Evolutionary conservation across 2,329 filamentous ascomycete species (phyloP), one percentile per base, ranked within the genome.

Genomic region (Trichophyton rubrum): DNA sequence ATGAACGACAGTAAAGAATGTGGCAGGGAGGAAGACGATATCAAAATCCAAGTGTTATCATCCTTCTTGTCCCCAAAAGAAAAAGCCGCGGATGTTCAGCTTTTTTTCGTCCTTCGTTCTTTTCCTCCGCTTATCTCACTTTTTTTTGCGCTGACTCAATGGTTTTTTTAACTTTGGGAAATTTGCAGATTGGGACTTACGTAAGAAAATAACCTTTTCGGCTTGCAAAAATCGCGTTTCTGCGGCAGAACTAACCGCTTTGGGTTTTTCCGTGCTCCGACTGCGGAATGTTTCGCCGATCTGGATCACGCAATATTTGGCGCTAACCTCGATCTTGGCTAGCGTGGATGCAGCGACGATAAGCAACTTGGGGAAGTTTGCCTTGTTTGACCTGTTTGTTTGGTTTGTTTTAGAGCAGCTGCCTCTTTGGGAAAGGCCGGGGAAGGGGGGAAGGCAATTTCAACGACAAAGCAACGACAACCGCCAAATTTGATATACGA

Each of bases 251-350:
- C 35, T 58, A 41, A 15, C 56, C 24, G 5, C 35, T 41, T 58
- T 27, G 33, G 56, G 56, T 43, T 58, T 41, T 24, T 58, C 40
- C 51, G 51, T 4, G 13, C 11, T 35, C 35, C 35, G 11, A 30
- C 15, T 41, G 6, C 22, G 55, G 55, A 27, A 59, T 33, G 49
- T 59, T 61, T 56, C 58, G 47, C 56, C 56, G 60, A 3, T 17
- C 13, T 1, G 47, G 20, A 61, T 61, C 60, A 61, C 60, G 60
- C 60, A 56, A 61, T 61, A 13, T 55, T 22, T 5, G 3, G 5
- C 56, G 38, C 49, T 47, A 59, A 17, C 3, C 60, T 20, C 3
- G 9, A 13, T 45, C n/a, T 3, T 38, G 56, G 17, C 56, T 61
- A 61, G 53, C n/a, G 33, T 20, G 4, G 55, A 57, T 57, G 33